These are phyloP conservation scores for Aureobasidium sp. DNA, from an alignment of 2,329 filamentous ascomycete genomes.

Conservation along the genomic window DNA sequence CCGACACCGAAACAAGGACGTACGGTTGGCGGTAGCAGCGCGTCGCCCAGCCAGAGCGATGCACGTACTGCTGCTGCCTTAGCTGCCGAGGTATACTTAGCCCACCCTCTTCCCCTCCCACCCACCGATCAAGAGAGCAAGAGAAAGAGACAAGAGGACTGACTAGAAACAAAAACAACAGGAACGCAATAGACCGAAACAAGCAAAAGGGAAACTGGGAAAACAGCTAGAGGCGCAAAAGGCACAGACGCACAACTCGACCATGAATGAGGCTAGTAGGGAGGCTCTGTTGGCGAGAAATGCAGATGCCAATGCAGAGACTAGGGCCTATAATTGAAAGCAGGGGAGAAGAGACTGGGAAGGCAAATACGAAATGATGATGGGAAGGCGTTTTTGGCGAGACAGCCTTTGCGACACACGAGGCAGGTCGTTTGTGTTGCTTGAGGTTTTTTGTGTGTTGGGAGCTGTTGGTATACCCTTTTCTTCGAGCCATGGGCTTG, in stretches of 20 bases:
- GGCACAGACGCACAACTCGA: constrained; percentile 59
- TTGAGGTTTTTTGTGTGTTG: background rate
- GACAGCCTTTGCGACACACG: background rate
- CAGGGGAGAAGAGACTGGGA: background rate
- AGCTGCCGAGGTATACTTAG: constrained; percentile 68
- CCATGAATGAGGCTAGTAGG: constrained; percentile 60
- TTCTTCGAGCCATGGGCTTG: background rate
- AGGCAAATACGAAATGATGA: background rate
- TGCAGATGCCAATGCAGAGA: constrained; percentile 55
- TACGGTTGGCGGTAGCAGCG: constrained; percentile 33
- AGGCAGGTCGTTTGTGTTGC: background rate
- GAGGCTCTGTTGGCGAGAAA: constrained; percentile 60
- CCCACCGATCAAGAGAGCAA: background rate
- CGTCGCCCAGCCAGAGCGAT: constrained; percentile 38
- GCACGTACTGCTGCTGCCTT: constrained; percentile 67
- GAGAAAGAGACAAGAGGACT: constrained; percentile 17
- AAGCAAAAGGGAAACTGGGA: constrained; percentile 60
- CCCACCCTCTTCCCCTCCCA: too few species aligned
- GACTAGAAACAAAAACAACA: constrained; percentile 31
- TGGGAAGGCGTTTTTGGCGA: background rate
- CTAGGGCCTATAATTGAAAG: constrained; percentile 39
- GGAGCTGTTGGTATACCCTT: background rate
- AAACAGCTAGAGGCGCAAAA: constrained; percentile 69
- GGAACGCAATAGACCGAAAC: constrained; percentile 59
- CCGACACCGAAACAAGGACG: constrained; percentile 37